Base-by-base conservation (phyloP, 306 rosid species). In the Cucumis sativus region DNA sequence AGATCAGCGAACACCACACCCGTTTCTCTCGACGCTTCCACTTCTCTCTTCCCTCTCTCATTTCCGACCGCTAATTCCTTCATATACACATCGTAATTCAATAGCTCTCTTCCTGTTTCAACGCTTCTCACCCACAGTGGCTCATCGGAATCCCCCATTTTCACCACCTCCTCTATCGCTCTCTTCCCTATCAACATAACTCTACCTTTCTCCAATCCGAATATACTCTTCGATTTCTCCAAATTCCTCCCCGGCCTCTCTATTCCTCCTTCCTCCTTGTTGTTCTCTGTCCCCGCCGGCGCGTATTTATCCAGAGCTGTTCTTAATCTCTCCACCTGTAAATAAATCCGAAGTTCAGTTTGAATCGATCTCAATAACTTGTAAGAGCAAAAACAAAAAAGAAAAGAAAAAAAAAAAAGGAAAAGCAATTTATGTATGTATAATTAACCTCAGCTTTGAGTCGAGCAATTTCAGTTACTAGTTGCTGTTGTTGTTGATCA, bases 101-200 rank as follows among this genome's bases (percentile, higher is more conserved):
- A 93, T 30, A 95, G 91, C 60, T 95, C 96, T 0, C 99, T 91
- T 13, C 97, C 96, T 1, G 96, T 89, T 84, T 95, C 97, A 1
- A 89, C 84, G 72, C 97, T 95, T 13, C 96, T 92, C 25, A 90
- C 74, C 99, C 99, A 95, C 15, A 92, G 82, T 8, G 97, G 97
- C 69, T 90, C 96, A 15, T 89, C 93, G 4, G 77, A 56, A 1
- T 91, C 86, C 37, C 92, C 97, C 99, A 92, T 95, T 56, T 89
- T 92, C 23, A 83, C 71, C 60, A 95, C 96, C 80, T 95, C 99
- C 16, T 88, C 91, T 87, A 81, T 80, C 20, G 97, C 95, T 49
- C 43, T 20, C 41, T 15, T 71, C 15, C 60, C 96, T 35, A 85
- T 73, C 71, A 91, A 93, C 91, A 83, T 89, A 25, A 96, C 91